Evolutionary conservation across 371 early-diverging fungal genomes (phyloP).

Genomic region (Dichotomocladium elegans): DNA sequence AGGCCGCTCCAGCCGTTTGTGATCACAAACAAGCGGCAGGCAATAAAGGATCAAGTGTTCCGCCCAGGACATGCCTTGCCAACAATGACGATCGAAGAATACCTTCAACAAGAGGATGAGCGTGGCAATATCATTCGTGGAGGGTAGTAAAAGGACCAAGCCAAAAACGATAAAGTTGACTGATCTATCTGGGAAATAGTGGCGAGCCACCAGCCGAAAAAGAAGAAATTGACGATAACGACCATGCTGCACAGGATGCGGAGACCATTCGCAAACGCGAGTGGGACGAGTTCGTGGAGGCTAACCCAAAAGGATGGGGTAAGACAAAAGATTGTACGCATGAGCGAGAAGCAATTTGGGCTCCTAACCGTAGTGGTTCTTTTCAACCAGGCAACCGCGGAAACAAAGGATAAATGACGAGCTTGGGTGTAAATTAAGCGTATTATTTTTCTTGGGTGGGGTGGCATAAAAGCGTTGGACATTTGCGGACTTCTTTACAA

Average conservation of each 20-base stretch:
- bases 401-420: constrained; percentile 31
- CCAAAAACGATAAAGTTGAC: background rate
- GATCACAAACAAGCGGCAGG: constrained; percentile 74
- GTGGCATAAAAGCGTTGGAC: too few species aligned
- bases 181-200: constrained; percentile 12
- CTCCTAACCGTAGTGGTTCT: too few species aligned
- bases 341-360: too few species aligned
- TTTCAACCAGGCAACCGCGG: constrained; percentile 29
- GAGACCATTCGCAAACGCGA: constrained; percentile 80
- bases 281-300: constrained; percentile 94
- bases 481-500: too few species aligned
- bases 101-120: constrained; percentile 79
- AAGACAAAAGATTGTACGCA: constrained; percentile 49
- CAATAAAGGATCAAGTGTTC: constrained; percentile 79
- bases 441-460: too few species aligned
- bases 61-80: constrained; percentile 86
- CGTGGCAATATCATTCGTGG: constrained; percentile 90
- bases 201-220: constrained; percentile 60
- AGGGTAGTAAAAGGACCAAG: constrained; percentile 49
- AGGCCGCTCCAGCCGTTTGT: constrained; percentile 85
- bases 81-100: constrained; percentile 96
- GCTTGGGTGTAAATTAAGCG: too few species aligned
- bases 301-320: constrained; percentile 90
- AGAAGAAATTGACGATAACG: constrained; percentile 70
- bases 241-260: constrained; percentile 77